phyloP scores from a whole-genome alignment of 2,329 filamentous ascomycete genomes.

The Xylaria digitata region DNA sequence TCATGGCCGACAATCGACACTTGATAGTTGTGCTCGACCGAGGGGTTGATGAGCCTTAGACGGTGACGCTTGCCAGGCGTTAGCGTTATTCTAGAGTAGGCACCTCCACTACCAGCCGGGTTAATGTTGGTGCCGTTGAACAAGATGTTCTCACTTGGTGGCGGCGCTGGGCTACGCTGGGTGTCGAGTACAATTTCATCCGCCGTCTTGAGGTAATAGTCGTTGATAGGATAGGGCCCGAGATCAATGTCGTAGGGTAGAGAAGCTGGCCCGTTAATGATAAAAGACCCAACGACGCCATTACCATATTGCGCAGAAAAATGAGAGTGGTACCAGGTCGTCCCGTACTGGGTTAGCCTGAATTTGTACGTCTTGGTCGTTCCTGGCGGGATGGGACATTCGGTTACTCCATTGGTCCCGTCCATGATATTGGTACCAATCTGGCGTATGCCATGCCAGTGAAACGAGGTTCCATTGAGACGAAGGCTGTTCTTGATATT shows the following conservation, averaged over 20 bases:
- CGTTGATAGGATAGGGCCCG: slow-evolving; percentile 61
- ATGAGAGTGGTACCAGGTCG: slow-evolving; percentile 57
- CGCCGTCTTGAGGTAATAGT: slow-evolving; percentile 61
- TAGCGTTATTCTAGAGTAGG: slow-evolving; percentile 51
- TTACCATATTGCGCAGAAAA: slow-evolving; percentile 59
- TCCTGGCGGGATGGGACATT: slow-evolving; percentile 49
- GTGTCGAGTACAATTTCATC: slow-evolving; percentile 42
- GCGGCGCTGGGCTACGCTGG: slow-evolving; percentile 41
- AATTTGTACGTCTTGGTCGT: slow-evolving; percentile 42
- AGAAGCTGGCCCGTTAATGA: slow-evolving; percentile 58
- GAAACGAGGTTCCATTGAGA: slow-evolving; percentile 51
- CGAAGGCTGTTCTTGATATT: slow-evolving; percentile 77
- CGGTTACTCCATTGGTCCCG: slow-evolving; percentile 53
- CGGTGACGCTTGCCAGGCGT: slow-evolving; percentile 59
- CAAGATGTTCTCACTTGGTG: slow-evolving; percentile 53
- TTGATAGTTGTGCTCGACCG: slow-evolving; percentile 59
- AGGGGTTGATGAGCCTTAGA: slow-evolving; percentile 63
- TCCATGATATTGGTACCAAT: slow-evolving; percentile 52
- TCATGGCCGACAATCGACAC: slow-evolving; percentile 65
- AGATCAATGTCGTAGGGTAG: slow-evolving; percentile 63
- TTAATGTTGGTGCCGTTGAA: slow-evolving; percentile 58
- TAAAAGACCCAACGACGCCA: slow-evolving; percentile 59
- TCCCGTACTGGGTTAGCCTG: slow-evolving; percentile 44
- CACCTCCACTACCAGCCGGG: slow-evolving; percentile 45
- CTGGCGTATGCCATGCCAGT: slow-evolving; percentile 56